Conservation (phyloP, 1,139 yeast genomes). For the Candida sp. region DNA sequence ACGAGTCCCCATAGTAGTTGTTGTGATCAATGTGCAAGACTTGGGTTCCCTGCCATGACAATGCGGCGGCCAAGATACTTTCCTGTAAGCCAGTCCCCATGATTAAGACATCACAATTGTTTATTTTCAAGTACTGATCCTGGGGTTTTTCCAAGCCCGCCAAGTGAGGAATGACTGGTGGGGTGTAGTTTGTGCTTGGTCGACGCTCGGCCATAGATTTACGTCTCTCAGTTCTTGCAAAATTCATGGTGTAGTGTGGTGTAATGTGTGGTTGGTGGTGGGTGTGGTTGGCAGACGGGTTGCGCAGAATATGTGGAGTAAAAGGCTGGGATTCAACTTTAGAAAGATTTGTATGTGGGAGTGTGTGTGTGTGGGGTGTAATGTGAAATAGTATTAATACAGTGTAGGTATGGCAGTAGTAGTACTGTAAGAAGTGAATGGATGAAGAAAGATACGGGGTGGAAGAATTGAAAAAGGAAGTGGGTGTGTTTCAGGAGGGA, state of each 20-base stretch:
- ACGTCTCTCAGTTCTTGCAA: conserved; percentile 49
- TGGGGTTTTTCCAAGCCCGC: conserved; percentile 79
- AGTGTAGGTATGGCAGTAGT: too few species aligned
- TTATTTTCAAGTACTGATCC: conserved; percentile 50
- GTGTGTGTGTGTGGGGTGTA: too few species aligned
- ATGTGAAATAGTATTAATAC: too few species aligned
- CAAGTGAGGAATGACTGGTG: conserved; percentile 74
- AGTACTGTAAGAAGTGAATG: too few species aligned
- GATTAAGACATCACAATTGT: conserved; percentile 83
- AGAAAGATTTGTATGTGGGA: too few species aligned
- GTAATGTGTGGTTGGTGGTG: too few species aligned
- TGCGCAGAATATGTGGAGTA: too few species aligned
- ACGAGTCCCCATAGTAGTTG: conserved; percentile 85
- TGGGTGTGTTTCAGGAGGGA: too few species aligned
- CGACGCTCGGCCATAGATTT: conserved; percentile 78
- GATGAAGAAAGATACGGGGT: too few species aligned
- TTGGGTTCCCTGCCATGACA: conserved; percentile 95
- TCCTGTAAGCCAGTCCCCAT: conserved; percentile 94
- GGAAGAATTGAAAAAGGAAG: too few species aligned
- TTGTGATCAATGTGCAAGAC: conserved; percentile 89
- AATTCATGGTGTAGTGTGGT: not conserved
- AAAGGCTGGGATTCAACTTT: too few species aligned
- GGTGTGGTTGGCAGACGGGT: too few species aligned
- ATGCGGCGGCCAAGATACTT: conserved; percentile 88
- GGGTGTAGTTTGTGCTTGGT: conserved; percentile 57